Conservation (phyloP, 2,329 filamentous ascomycete species). For the Phialophora tarda region DNA sequence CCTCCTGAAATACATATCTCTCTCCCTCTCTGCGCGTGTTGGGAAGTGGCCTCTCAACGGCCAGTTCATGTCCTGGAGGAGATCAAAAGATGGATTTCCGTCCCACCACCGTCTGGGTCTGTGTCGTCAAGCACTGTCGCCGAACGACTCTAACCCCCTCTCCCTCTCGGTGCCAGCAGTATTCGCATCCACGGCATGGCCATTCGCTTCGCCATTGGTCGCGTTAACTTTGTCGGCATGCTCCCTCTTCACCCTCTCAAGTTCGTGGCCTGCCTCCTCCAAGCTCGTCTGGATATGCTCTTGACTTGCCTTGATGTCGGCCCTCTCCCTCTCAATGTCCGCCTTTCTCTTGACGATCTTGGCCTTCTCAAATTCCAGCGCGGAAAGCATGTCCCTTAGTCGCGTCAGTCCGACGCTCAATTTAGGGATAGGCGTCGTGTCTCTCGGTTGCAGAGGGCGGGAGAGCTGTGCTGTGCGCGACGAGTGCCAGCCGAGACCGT, state of each 20-base stretch:
- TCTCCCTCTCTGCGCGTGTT: background rate
- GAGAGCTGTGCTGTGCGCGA: constrained; percentile 27
- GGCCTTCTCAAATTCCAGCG: constrained; percentile 31
- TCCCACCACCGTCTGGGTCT: background rate
- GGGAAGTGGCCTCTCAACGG: background rate
- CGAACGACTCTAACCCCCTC: constrained; percentile 35
- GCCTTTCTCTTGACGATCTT: constrained; percentile 31
- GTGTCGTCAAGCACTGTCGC: constrained; percentile 4
- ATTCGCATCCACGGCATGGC: constrained; percentile 5
- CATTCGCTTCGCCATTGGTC: background rate
- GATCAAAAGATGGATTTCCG: background rate
- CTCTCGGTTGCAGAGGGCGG: constrained; percentile 35
- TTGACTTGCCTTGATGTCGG: constrained; percentile 33
- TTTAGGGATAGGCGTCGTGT: constrained; percentile 37
- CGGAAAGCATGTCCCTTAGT: constrained; percentile 34
- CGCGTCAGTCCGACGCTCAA: constrained; percentile 34
- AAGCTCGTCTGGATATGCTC: constrained; percentile 34
- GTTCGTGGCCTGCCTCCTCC: constrained; percentile 35
- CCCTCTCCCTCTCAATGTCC: constrained; percentile 30
- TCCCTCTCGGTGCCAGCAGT: constrained; percentile 7
- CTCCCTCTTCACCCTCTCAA: constrained; percentile 31
- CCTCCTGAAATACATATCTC: too few relatives aligned
- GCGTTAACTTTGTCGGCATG: constrained; percentile 16
- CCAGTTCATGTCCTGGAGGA: background rate
- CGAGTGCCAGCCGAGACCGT: constrained; percentile 57